Evolutionary conservation across 441 rosid genomes (phyloP), one percentile per base, ranked within the genome.

Genomic region (Rhodomyrtus psidioides): DNA sequence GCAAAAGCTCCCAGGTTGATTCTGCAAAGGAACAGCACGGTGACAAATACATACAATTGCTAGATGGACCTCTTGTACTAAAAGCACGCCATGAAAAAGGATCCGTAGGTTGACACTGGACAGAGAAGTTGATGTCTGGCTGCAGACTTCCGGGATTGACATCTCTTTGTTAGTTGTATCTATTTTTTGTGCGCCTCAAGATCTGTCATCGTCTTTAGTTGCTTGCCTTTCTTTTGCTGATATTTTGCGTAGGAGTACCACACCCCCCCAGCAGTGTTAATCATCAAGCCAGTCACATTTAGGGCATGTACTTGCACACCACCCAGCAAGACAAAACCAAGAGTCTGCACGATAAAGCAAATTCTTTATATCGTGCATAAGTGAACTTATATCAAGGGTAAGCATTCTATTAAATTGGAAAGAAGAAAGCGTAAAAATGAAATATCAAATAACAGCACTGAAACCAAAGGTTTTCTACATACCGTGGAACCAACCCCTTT

Each of bases 401-500:
- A 15, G 44, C 23, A 53, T 6, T 54, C 39, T 21, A 51, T 58
- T 79, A 27, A 23, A 39, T 39, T 79, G 55, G 56, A 42, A 58
- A 76, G 16, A 85, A 83, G 89, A 54, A 16, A 34, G 17, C 53
- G 79, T 85, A 34, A 86, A n/a, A 21, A 55, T 84, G 60, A 74
- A 42, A 17, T n/a, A 82, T 49, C 60, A 82, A 53, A 49, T 17
- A 54, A 53, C 6, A 9, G 46, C 39, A 82, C 39, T 27, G 58
- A n/a, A 82, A 82, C 84, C 10, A 82, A 49, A 54, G 28, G 55
- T 30, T 23, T 7, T 26, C 81, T 42, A 94, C 99, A 81, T 90
- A 97, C 99, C 88, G 98, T 96, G 82, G 99, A 96, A 39, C 96
- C 99, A 81, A 97, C 98, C 82, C 99, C 99, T 92, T 97, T 96